Evolutionary conservation across 139 green algal species (phyloP), one percentile per base, ranked within the genome.

Genomic region (Microglena sp.): DNA sequence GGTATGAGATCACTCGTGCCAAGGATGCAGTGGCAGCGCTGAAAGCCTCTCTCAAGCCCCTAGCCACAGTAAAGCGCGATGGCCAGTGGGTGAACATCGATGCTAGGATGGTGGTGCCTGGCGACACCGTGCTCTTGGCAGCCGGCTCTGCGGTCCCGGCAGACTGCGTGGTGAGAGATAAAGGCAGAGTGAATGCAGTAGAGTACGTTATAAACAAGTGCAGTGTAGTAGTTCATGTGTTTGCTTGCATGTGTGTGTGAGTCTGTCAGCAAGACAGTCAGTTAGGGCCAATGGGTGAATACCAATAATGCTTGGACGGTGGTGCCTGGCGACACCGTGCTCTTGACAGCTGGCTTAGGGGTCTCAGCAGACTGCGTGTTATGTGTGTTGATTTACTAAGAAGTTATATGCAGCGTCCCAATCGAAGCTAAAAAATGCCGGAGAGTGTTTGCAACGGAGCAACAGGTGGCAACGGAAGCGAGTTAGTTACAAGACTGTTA

Each of bases 41-140:
- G 1, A 92, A 93, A 68, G 82, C 80, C 1, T 82, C 84, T 7
- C 83, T 95, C 28, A 94, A 94, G 72, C 88, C 88, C 15, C 67
- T 76, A 46, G 87, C 87, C 11, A 89, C 75, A 22, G 82, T 82
- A 45, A 91, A 88, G 74, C 82, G 88, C 53, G 85, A 92, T 46
- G 85, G 81, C 64, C 73, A 65, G 33, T 89, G 82, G 77, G n/a
- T 71, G 34, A 82, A 80, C 26, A 79, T 92, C 6, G 83, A 92
- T 36, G 88, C 79, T 0, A 70, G 57, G 2, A 2, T 79, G 53
- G 66, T 95, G 33, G 83, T 93, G 18, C 85, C 85, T 8, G 88
- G 88, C 4, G 88, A 95, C 73, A 36, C 91, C 57, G 76, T 93
- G 35, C 72, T 86, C 53, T 78, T 95, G 3, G 79, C 59, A 11